phyloP scores from a whole-genome alignment of 306 rosid genomes.

The Clitoria ternatea region DNA sequence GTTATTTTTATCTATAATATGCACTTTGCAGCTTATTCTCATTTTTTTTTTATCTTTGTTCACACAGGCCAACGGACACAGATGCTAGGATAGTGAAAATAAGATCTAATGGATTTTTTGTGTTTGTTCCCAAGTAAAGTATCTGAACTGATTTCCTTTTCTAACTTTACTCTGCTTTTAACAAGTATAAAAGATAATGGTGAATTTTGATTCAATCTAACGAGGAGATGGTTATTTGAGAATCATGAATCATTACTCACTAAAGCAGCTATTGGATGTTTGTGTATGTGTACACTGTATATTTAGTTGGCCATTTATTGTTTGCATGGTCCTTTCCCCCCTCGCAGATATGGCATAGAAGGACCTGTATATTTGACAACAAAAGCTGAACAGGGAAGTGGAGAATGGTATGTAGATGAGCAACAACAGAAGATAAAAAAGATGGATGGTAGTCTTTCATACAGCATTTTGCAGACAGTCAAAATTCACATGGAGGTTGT shows the following conservation, averaged over 20 bases:
- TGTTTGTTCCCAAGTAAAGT: conserved; percentile 92
- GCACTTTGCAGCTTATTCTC: conserved; percentile 24
- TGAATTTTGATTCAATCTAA: not conserved
- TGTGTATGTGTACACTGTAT: not conserved
- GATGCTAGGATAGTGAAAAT: conserved; percentile 95
- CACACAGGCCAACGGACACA: conserved; percentile 76
- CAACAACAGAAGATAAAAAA: conserved; percentile 78
- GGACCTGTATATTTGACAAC: conserved; percentile 80
- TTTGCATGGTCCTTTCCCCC: not conserved
- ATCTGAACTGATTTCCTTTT: not conserved
- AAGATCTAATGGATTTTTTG: conserved; percentile 91
- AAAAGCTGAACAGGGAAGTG: conserved; percentile 68
- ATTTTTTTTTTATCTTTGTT: conserved; percentile 17
- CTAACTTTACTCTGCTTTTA: not conserved
- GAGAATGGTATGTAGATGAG: conserved; percentile 89
- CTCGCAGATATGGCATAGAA: conserved; percentile 81
- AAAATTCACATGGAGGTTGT: conserved; percentile 87
- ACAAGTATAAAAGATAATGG: not conserved
- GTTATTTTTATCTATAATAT: not conserved
- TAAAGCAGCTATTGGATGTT: not conserved
- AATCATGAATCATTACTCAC: not conserved
- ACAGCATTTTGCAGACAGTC: conserved; percentile 61
- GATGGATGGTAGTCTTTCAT: conserved; percentile 80
- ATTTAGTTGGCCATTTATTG: conserved; percentile 5
- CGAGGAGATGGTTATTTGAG: not conserved